A percentile compares a stretch with the other conserved stretches of the same genome.
These are phyloP conservation scores for Prunus mume DNA, from an alignment of 306 rosid genomes.

Conservation along the genomic window DNA sequence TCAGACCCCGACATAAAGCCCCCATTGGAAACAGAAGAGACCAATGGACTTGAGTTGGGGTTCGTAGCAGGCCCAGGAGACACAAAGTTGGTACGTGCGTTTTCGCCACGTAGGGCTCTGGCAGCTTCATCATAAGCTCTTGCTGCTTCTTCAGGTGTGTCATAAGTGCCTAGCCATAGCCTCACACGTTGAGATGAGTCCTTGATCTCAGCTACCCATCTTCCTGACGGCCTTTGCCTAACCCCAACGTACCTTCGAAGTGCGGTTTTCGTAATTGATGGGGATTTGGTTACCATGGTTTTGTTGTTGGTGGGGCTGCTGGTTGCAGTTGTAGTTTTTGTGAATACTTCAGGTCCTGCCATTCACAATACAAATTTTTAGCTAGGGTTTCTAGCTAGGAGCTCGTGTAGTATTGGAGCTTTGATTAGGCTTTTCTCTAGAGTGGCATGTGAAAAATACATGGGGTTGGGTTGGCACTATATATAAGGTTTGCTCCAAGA, in stretches of 20 bases:
- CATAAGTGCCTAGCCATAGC: conserved; percentile 91
- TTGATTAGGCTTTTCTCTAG: not conserved
- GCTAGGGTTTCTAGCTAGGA: conserved; percentile 1
- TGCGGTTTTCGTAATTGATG: conserved; percentile 19
- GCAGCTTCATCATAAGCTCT: conserved; percentile 91
- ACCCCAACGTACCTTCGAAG: conserved; percentile 72
- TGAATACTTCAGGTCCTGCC: conserved; percentile 53
- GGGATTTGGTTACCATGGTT: conserved; percentile 22
- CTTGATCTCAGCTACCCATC: conserved; percentile 97
- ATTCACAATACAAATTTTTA: conserved; percentile 19
- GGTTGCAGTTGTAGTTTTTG: conserved; percentile 33
- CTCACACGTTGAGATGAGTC: conserved; percentile 86
- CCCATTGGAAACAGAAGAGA: conserved; percentile 2
- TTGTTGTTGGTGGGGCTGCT: conserved; percentile 9
- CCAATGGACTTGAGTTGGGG: conserved; percentile 14
- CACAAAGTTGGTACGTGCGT: conserved; percentile 78
- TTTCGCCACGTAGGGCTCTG: conserved; percentile 70
- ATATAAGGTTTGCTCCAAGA: conserved; percentile 33
- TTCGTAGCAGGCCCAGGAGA: not conserved
- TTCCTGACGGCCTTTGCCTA: conserved; percentile 82
- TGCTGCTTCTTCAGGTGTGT: conserved; percentile 89
- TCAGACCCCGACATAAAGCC: conserved; percentile 11
- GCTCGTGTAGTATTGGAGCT: not conserved
- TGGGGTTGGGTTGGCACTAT: conserved; percentile 22
- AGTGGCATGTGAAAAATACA: not conserved